Conservation (phyloP, 1,284 basidiomycete species). For the Apiotrichum sp. region DNA sequence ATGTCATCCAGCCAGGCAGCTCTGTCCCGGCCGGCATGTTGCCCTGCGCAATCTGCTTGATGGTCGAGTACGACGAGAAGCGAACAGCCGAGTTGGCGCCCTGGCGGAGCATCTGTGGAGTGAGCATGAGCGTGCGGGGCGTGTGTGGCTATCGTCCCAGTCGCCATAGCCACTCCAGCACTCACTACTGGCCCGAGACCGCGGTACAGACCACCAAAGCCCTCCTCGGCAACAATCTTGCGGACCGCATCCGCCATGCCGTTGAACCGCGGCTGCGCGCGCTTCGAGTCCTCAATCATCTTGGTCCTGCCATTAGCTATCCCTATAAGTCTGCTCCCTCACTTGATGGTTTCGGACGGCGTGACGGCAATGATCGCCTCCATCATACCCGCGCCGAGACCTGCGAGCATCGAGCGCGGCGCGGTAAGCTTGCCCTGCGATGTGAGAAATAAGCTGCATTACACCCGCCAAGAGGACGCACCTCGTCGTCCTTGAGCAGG, state of each 20-base stretch:
- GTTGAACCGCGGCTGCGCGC: conserved; percentile 72
- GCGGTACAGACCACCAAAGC: conserved; percentile 70
- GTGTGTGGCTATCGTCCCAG: too few relatives aligned
- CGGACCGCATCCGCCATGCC: conserved; percentile 83
- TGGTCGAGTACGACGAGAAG: conserved; percentile 90
- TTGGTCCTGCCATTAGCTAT: conserved; percentile 65
- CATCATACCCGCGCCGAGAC: conserved; percentile 88
- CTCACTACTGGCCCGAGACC: conserved; percentile 88
- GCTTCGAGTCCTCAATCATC: conserved; percentile 89
- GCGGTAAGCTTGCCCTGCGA: conserved; percentile 79
- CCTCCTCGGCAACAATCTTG: conserved; percentile 78
- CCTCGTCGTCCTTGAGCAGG: conserved; percentile 72
- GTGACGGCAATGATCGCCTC: conserved; percentile 95
- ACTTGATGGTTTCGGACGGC: conserved; percentile 98
- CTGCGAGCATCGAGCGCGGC: conserved; percentile 75
- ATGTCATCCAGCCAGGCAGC: conserved; percentile 82
- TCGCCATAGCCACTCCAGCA: conserved; percentile 16
- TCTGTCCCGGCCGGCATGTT: conserved; percentile 73
- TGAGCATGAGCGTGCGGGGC: not conserved
- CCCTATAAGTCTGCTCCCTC: conserved; percentile 42
- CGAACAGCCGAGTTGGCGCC: conserved; percentile 93
- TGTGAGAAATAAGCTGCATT: not conserved
- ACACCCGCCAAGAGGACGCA: conserved; percentile 48
- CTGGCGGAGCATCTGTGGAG: conserved; percentile 82
- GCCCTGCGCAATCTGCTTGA: conserved; percentile 88